Conservation (phyloP, 805 yeast genomes). For the Wickerhamomyces canadensis region DNA sequence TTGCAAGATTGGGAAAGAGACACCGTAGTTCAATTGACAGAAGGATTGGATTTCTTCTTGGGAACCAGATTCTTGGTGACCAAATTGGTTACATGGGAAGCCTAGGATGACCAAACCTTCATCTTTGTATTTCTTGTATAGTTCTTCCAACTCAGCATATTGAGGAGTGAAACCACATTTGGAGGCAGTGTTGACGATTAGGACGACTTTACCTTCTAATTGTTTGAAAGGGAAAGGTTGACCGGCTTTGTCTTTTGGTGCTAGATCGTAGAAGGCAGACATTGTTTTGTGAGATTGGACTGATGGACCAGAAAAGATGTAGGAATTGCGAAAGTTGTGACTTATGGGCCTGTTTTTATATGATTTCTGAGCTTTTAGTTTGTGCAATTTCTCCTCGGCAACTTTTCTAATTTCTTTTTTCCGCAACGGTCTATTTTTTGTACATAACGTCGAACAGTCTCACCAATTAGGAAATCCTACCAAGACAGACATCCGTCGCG, state of each 20-base stretch:
- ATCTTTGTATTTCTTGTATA: constrained; percentile 62
- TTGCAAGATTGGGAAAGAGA: constrained; percentile 80
- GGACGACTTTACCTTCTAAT: constrained; percentile 73
- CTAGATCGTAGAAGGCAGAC: constrained; percentile 61
- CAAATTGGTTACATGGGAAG: constrained; percentile 91
- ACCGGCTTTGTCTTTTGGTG: constrained; percentile 58
- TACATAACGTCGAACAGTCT: too few species aligned
- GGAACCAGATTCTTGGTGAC: constrained; percentile 69
- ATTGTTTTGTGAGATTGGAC: constrained; percentile 21
- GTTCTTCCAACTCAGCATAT: constrained; percentile 63
- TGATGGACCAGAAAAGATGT: background rate
- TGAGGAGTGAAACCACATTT: constrained; percentile 83
- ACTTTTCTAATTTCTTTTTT: too few species aligned
- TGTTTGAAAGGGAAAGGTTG: constrained; percentile 53
- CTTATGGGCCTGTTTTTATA: too few species aligned
- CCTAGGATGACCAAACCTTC: constrained; percentile 68
- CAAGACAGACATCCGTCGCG: too few species aligned
- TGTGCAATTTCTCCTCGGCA: too few species aligned
- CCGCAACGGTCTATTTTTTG: too few species aligned
- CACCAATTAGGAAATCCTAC: too few species aligned
- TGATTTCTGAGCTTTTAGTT: too few species aligned
- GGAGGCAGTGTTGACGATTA: constrained; percentile 85
- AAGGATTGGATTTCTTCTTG: constrained; percentile 68
- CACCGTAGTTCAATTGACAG: constrained; percentile 82
- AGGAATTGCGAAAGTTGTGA: background rate